These are phyloP conservation scores for Aureobasidium sp. DNA, from an alignment of 2,329 filamentous ascomycete species.

Conservation along the genomic window DNA sequence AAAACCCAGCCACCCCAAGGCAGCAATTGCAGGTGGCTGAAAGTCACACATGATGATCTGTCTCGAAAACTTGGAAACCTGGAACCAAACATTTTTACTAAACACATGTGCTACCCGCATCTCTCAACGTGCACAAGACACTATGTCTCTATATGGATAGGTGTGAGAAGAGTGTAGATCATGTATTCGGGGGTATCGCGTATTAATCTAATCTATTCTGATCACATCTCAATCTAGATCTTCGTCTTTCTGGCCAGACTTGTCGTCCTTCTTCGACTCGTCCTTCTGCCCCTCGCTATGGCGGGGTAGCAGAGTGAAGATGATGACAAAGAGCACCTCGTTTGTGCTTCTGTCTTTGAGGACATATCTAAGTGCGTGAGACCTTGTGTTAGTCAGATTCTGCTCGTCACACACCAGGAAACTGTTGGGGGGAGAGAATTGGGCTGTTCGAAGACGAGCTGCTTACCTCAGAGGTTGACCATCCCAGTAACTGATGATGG, in stretches of 20 bases:
- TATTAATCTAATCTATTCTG: conserved; percentile 1
- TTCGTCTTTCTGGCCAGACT: background rate
- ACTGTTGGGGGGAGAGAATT: background rate
- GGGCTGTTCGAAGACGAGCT: conserved; percentile 8
- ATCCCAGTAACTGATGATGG: conserved; percentile 73
- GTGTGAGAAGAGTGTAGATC: background rate
- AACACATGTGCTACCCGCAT: background rate
- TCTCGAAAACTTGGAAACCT: background rate
- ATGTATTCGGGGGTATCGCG: conserved; percentile 2
- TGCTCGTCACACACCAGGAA: background rate
- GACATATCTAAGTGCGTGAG: conserved; percentile 84
- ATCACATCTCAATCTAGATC: conserved; percentile 4
- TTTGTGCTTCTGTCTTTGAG: conserved; percentile 71
- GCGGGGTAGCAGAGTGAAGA: conserved; percentile 69
- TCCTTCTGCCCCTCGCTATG: conserved; percentile 45
- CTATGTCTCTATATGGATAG: background rate
- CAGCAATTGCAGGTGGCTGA: background rate
- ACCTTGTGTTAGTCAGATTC: conserved; percentile 43
- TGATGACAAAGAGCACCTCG: conserved; percentile 70
- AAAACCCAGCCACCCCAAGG: conserved; percentile 3
- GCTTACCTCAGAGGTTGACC: conserved; percentile 67
- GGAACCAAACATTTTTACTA: background rate
- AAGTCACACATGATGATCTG: background rate
- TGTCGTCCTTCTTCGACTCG: conserved; percentile 2
- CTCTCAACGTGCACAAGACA: background rate